Conservation (phyloP, 2,329 filamentous ascomycete species). For the Cryphonectria nitschkei region DNA sequence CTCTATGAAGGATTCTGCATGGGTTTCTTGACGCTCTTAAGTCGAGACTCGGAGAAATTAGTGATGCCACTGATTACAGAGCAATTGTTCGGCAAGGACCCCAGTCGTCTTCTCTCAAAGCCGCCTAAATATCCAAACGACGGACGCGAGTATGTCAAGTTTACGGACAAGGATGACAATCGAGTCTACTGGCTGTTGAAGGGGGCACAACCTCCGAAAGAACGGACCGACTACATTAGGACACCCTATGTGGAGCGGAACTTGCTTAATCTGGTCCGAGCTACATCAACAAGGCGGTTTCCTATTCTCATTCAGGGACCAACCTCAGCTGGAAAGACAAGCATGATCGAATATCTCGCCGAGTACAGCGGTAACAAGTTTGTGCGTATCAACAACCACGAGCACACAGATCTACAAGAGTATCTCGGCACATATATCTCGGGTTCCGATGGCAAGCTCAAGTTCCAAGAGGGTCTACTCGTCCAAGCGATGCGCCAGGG, state of each 20-base stretch:
- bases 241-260: conserved; percentile 95
- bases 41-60: conserved; percentile 77
- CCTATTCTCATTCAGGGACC: conserved; percentile 95
- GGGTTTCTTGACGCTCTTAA: conserved; percentile 92
- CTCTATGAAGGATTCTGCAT: conserved; percentile 96
- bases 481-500: conserved; percentile 91
- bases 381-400: conserved; percentile 98
- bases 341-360: conserved; percentile 99
- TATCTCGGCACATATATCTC: conserved; percentile 96
- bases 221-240: conserved; percentile 90
- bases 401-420: conserved; percentile 97
- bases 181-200: conserved; percentile 89
- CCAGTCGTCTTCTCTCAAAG: conserved; percentile 72
- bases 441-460: conserved; percentile 78
- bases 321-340: conserved; percentile 96
- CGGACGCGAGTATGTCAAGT: conserved; percentile 77
- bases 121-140: conserved; percentile 78
- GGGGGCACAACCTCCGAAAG: conserved; percentile 67
- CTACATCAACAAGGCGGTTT: conserved; percentile 88
- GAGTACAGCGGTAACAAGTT: conserved; percentile 96
- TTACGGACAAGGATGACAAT: conserved; percentile 65
- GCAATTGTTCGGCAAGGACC: conserved; percentile 73
- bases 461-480: conserved; percentile 90
- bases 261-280: conserved; percentile 89
- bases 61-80: conserved; percentile 80